Percentiles rank a stretch among this genome's conserved stretches.
phyloP scores from a whole-genome alignment of 768 basidiomycete species.

The Sporobolomyces pararoseus region DNA sequence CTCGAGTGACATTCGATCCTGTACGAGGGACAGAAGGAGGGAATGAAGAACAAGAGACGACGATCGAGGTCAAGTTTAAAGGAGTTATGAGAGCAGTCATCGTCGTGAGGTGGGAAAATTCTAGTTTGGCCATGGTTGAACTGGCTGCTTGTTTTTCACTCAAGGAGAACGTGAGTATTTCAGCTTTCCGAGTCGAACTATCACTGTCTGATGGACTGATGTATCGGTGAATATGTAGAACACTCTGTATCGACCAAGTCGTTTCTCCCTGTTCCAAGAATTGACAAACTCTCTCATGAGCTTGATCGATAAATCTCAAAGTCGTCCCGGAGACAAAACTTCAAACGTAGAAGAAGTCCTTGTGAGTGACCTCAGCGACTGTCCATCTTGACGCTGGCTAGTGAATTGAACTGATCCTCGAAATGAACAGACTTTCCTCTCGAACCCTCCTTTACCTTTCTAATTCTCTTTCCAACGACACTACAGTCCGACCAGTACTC shows the following conservation, averaged over 20 bases:
- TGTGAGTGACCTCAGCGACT: background rate
- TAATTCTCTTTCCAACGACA: background rate
- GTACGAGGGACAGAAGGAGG: no score
- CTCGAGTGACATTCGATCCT: background rate
- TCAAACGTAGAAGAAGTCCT: slow-evolving; percentile 22
- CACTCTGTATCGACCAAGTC: slow-evolving; percentile 10
- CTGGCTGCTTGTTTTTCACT: background rate
- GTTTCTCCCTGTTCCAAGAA: slow-evolving; percentile 23
- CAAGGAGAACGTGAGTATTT: slow-evolving; percentile 6
- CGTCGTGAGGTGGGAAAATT: slow-evolving; percentile 5
- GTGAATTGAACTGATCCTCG: background rate
- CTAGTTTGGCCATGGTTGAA: background rate
- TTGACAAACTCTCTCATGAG: slow-evolving; percentile 17
- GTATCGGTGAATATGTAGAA: slow-evolving; percentile 4
- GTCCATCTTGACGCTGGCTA: no score
- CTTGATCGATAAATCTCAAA: background rate
- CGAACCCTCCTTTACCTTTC: slow-evolving; percentile 26
- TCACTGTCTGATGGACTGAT: no score
- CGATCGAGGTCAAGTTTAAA: background rate
- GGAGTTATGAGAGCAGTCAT: background rate
- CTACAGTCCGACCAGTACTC: no score
- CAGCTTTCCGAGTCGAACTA: background rate
- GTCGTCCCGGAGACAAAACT: background rate
- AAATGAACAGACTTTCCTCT: slow-evolving; percentile 18
- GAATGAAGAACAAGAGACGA: no score